Conservation (phyloP, 305 asterid species). For the Withania somnifera region DNA sequence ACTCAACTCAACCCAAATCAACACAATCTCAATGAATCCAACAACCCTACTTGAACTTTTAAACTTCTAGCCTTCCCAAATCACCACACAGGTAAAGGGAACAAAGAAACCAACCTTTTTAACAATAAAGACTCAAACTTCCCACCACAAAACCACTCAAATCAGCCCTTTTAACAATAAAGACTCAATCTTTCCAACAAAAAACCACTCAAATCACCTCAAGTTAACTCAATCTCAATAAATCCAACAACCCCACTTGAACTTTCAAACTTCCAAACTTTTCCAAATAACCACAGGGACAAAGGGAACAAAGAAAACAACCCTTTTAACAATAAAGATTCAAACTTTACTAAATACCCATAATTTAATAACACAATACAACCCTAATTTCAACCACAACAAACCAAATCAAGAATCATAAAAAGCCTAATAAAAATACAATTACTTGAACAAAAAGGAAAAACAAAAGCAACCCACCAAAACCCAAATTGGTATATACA, state of each 20-base stretch:
- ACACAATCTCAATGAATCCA: neutral
- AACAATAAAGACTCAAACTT: slow-evolving; percentile 29
- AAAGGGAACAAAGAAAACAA: neutral
- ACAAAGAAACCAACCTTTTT: slow-evolving; percentile 1
- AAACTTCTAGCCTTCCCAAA: neutral
- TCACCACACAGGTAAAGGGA: neutral
- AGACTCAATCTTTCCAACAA: slow-evolving; percentile 26
- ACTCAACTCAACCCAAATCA: neutral
- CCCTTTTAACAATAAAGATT: slow-evolving; percentile 16
- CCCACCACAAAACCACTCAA: neutral
- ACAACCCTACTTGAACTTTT: neutral
- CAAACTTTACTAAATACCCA: slow-evolving; percentile 33
- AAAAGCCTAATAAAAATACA: slow-evolving; percentile 7
- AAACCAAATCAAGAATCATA: slow-evolving; percentile 5
- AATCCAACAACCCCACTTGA: neutral
- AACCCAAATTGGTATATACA: neutral
- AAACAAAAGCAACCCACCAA: neutral
- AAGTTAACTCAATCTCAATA: neutral
- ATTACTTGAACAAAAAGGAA: neutral
- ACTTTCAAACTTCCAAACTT: neutral
- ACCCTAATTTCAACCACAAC: slow-evolving; percentile 7
- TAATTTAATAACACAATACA: slow-evolving; percentile 13
- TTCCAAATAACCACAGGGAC: neutral
- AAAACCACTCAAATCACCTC: neutral
- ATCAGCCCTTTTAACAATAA: slow-evolving; percentile 6